Conservation (phyloP, 306 rosid species). For the Malus orientalis region DNA sequence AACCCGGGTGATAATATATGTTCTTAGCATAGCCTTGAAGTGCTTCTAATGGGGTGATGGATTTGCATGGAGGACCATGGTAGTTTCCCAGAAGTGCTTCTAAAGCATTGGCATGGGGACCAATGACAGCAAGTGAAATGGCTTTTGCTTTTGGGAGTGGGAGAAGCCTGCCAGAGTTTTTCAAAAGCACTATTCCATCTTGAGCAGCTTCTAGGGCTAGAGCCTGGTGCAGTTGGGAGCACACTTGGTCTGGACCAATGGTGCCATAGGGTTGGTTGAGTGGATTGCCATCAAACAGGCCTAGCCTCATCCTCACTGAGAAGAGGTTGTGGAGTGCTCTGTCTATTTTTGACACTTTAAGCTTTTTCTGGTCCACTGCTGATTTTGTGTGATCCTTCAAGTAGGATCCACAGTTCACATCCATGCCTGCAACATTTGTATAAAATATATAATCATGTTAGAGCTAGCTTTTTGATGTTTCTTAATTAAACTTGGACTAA, state of each 20-base stretch:
- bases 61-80: conserved; percentile 74
- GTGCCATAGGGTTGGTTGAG: conserved; percentile 38
- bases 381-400: conserved; percentile 45
- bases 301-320: conserved; percentile 68
- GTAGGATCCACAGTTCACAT: conserved; percentile 69
- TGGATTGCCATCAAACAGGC: conserved; percentile 76
- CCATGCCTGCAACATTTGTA: conserved; percentile 56
- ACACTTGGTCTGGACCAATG: conserved; percentile 58
- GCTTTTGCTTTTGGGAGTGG: conserved; percentile 56
- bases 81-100: conserved; percentile 70
- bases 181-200: conserved; percentile 85
- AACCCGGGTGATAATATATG: conserved; percentile 52
- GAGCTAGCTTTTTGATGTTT: background rate
- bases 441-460: background rate
- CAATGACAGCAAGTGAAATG: conserved; percentile 64
- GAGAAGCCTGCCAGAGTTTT: conserved; percentile 56
- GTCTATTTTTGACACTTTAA: conserved; percentile 44
- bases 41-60: conserved; percentile 47
- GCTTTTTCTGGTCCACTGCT: conserved; percentile 50
- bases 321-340: conserved; percentile 79
- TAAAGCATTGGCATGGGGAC: conserved; percentile 71
- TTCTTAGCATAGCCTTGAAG: conserved; percentile 43
- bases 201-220: conserved; percentile 82
- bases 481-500: background rate
- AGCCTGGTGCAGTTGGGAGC: conserved; percentile 56